Percentiles rank a stretch among this genome's conserved stretches.
Conservation (phyloP, 805 yeast genomes). For the Candida fluviatilis region DNA sequence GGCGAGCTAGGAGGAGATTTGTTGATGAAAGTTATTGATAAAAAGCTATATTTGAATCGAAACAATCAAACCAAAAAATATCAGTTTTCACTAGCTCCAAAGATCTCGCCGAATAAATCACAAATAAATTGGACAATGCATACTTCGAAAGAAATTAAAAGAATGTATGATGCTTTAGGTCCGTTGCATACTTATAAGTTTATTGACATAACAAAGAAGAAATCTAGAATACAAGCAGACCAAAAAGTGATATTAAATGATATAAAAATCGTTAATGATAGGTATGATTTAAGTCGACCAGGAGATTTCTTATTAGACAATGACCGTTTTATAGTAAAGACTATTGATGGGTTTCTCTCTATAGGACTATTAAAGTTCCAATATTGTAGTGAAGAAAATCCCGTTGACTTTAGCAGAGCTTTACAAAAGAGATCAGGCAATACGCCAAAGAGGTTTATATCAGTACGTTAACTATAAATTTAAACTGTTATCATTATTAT, state of each 20-base stretch:
- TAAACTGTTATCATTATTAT: constrained; percentile 2
- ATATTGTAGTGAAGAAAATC: constrained; percentile 45
- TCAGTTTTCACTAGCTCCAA: constrained; percentile 53
- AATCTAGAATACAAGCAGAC: constrained; percentile 20
- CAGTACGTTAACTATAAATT: not conserved
- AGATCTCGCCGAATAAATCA: constrained; percentile 40
- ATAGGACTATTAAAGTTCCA: constrained; percentile 47
- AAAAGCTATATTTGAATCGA: constrained; percentile 21
- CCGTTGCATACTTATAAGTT: constrained; percentile 44
- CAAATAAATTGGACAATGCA: constrained; percentile 46
- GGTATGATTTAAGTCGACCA: constrained; percentile 9
- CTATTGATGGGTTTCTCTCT: constrained; percentile 40
- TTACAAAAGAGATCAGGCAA: constrained; percentile 47
- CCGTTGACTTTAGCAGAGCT: constrained; percentile 39
- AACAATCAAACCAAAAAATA: constrained; percentile 17
- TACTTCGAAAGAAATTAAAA: constrained; percentile 33
- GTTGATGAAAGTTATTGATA: constrained; percentile 41
- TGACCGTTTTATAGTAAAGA: constrained; percentile 33
- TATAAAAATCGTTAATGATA: constrained; percentile 14
- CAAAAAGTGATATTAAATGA: constrained; percentile 50
- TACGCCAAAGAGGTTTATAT: constrained; percentile 8
- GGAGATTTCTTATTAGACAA: constrained; percentile 20
- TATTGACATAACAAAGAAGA: constrained; percentile 30
- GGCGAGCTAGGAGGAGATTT: constrained; percentile 61
- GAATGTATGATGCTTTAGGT: constrained; percentile 52